A percentile compares a stretch with the other conserved stretches of the same genome.
Evolutionary conservation across 1,139 yeast genomes (phyloP).

Genomic region (Spencermartinsiella ligniputridi): DNA sequence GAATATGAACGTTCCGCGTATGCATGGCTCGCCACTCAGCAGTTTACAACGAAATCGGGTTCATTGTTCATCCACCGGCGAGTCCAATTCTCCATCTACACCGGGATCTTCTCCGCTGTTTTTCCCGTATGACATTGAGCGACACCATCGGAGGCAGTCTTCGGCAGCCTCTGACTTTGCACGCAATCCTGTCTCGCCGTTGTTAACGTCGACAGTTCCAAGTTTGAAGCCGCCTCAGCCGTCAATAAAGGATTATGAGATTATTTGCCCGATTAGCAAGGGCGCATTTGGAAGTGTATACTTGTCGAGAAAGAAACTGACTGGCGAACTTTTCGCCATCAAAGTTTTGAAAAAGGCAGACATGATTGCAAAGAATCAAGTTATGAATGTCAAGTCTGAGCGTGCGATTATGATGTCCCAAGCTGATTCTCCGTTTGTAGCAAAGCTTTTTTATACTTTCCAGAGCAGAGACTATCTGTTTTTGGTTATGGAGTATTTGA

Average conservation of each 20-base stretch:
- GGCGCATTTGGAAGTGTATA: conserved; percentile 98
- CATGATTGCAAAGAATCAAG: conserved; percentile 96
- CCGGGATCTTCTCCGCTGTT: conserved; percentile 30
- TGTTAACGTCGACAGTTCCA: conserved; percentile 58
- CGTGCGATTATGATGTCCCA: conserved; percentile 98
- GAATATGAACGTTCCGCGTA: conserved; percentile 12
- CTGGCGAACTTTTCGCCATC: conserved; percentile 95
- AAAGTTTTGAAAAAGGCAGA: conserved; percentile 91
- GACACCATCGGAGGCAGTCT: conserved; percentile 26
- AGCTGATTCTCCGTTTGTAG: conserved; percentile 90
- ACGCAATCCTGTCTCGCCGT: conserved; percentile 74
- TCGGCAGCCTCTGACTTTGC: conserved; percentile 25
- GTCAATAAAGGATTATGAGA: conserved; percentile 82
- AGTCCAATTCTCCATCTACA: conserved; percentile 24
- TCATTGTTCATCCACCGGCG: conserved; percentile 4
- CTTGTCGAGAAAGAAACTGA: conserved; percentile 71
- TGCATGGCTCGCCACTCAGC: conserved; percentile 21
- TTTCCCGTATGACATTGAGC: conserved; percentile 25
- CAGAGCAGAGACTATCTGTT: conserved; percentile 85
- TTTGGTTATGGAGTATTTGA: conserved; percentile 92
- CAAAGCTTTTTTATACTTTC: conserved; percentile 81
- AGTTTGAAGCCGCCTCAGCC: conserved; percentile 45
- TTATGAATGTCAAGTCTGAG: conserved; percentile 88
- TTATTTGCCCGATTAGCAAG: conserved; percentile 87
- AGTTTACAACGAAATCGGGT: conserved; percentile 17